phyloP scores from a whole-genome alignment of 345 rosid genomes.

The Citropsis articulata region DNA sequence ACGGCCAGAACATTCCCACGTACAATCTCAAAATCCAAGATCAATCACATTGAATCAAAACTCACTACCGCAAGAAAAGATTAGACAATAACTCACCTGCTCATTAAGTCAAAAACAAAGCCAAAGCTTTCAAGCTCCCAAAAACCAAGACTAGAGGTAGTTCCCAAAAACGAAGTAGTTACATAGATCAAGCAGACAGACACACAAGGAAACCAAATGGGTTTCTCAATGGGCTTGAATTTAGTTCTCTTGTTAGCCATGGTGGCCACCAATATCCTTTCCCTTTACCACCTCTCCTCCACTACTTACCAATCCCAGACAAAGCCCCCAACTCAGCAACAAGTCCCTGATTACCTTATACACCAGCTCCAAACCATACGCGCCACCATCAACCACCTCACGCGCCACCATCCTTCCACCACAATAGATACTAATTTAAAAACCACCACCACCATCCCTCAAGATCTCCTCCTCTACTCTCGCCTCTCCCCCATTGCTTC shows the following conservation, averaged over 20 bases:
- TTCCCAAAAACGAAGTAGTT: neutral
- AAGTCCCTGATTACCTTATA: constrained; percentile 78
- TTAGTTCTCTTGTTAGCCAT: constrained; percentile 73
- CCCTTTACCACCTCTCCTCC: constrained; percentile 93
- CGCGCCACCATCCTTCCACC: constrained; percentile 58
- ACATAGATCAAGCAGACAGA: neutral
- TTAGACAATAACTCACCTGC: neutral
- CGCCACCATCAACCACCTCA: constrained; percentile 91
- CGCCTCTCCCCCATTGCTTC: constrained; percentile 83
- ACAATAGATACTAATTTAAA: constrained; percentile 14
- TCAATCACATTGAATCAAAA: neutral
- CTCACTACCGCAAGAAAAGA: neutral
- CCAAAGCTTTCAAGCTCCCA: neutral
- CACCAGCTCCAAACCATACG: constrained; percentile 85
- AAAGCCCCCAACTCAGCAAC: constrained; percentile 41
- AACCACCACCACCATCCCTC: constrained; percentile 41
- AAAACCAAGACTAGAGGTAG: neutral
- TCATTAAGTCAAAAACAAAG: neutral
- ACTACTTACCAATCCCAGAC: constrained; percentile 60
- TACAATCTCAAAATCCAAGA: neutral
- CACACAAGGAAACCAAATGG: constrained; percentile 38
- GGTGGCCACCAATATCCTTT: constrained; percentile 97
- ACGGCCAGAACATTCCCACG: neutral
- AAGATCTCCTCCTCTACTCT: constrained; percentile 81
- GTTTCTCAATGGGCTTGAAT: constrained; percentile 91